Evolutionary conservation across 2,329 filamentous ascomycete species (phyloP).

Genomic region (Incumbomyces lentus): DNA sequence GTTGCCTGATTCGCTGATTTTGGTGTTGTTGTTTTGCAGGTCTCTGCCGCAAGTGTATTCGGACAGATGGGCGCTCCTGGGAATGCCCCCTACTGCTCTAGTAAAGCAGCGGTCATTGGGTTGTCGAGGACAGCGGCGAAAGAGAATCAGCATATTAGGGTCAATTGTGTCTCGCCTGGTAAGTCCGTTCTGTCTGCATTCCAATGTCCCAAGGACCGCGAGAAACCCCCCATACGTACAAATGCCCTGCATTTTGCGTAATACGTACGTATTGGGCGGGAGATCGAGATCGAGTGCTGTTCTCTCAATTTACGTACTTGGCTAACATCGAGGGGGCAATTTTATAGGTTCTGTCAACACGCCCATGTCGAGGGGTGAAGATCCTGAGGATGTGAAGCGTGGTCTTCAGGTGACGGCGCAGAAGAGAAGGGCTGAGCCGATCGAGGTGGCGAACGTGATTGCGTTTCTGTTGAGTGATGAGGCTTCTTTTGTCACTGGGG

Average conservation of each 20-base stretch:
- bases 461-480: constrained; percentile 40
- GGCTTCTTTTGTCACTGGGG: constrained; percentile 37
- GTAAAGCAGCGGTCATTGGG: constrained; percentile 36
- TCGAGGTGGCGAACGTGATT: constrained; percentile 35
- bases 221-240: too few species aligned
- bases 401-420: constrained; percentile 18
- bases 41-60: constrained; percentile 11
- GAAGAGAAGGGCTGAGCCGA: constrained; percentile 24
- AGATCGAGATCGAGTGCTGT: not conserved
- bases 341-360: constrained; percentile 13
- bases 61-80: constrained; percentile 26
- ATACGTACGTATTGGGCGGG: too few species aligned
- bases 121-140: constrained; percentile 32
- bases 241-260: too few species aligned
- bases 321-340: not conserved
- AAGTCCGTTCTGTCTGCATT: too few species aligned
- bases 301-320: too few species aligned
- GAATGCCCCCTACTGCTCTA: constrained; percentile 33
- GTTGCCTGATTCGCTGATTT: too few species aligned
- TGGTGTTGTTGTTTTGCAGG: constrained; percentile 1
- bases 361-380: constrained; percentile 8
- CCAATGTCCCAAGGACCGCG: too few species aligned
- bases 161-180: constrained; percentile 25
- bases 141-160: constrained; percentile 26
- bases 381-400: constrained; percentile 9